These are phyloP conservation scores for Russula olivacea DNA, from an alignment of 768 basidiomycete species.

Conservation along the genomic window DNA sequence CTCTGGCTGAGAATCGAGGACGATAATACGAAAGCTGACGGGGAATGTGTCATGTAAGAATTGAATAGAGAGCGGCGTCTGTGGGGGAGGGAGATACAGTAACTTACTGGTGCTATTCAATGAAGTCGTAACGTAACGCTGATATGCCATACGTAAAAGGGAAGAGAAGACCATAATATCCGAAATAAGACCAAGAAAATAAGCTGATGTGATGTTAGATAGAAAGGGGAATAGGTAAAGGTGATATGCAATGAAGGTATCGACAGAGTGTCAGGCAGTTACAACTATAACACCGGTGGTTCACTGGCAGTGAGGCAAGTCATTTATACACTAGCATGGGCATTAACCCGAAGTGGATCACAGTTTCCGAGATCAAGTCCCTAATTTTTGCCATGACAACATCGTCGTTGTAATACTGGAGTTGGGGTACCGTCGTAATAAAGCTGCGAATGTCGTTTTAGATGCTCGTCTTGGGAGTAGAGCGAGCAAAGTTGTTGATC, in stretches of 20 bases:
- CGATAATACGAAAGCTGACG: slow-evolving; percentile 92
- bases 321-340: neutral
- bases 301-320: neutral
- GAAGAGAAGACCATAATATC: neutral
- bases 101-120: too few relatives aligned
- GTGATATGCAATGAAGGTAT: neutral
- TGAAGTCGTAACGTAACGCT: neutral
- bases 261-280: neutral
- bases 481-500: neutral
- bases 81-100: too few relatives aligned
- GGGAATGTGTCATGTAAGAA: slow-evolving; percentile 94
- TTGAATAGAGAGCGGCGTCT: slow-evolving; percentile 47
- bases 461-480: neutral
- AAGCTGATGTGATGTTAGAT: neutral
- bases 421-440: neutral
- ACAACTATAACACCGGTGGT: neutral
- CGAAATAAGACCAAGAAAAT: neutral
- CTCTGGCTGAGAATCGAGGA: slow-evolving; percentile 95
- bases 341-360: neutral
- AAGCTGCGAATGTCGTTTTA: neutral
- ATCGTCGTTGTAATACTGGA: neutral
- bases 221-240: neutral
- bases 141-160: neutral
- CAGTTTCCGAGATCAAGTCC: neutral
- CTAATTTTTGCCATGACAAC: neutral